Conservation (phyloP, 1,284 basidiomycete genomes). For the Pseudozyma sp. region DNA sequence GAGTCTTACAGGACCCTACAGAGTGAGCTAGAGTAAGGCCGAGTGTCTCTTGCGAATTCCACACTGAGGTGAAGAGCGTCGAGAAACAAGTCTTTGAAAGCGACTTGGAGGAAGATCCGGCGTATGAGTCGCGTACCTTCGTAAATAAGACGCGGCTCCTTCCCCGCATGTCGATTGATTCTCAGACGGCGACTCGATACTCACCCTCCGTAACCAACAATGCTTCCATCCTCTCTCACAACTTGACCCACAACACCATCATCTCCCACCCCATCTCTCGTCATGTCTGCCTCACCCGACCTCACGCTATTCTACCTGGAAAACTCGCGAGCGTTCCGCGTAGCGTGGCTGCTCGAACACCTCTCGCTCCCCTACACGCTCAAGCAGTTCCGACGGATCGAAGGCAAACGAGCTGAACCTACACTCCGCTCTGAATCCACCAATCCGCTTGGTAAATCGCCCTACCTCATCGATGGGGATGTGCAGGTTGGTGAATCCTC, state of each 20-base stretch:
- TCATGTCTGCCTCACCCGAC: neutral
- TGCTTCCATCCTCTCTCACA: neutral
- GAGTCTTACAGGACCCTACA: no score
- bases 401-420: slow-evolving; percentile 31
- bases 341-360: slow-evolving; percentile 34
- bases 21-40: no score
- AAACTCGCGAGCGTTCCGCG: slow-evolving; percentile 41
- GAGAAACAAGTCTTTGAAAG: no score
- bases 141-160: slow-evolving; percentile 11
- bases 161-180: slow-evolving; percentile 4
- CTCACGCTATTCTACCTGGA: slow-evolving; percentile 37
- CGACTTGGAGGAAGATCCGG: neutral
- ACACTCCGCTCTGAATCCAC: slow-evolving; percentile 15
- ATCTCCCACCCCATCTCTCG: neutral
- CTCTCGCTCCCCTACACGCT: slow-evolving; percentile 26
- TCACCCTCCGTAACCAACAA: neutral
- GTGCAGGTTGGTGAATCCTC: slow-evolving; percentile 14
- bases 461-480: slow-evolving; percentile 23
- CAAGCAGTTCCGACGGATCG: slow-evolving; percentile 15
- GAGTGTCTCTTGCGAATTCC: no score
- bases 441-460: slow-evolving; percentile 35
- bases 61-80: no score
- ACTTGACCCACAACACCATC: neutral
- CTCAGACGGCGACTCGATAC: slow-evolving; percentile 11
- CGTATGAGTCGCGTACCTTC: neutral